Percentiles rank a stretch among this genome's conserved stretches.
These are phyloP conservation scores for Fraxinus cuspidata DNA, from an alignment of 257 asterid species.

Conservation along the genomic window DNA sequence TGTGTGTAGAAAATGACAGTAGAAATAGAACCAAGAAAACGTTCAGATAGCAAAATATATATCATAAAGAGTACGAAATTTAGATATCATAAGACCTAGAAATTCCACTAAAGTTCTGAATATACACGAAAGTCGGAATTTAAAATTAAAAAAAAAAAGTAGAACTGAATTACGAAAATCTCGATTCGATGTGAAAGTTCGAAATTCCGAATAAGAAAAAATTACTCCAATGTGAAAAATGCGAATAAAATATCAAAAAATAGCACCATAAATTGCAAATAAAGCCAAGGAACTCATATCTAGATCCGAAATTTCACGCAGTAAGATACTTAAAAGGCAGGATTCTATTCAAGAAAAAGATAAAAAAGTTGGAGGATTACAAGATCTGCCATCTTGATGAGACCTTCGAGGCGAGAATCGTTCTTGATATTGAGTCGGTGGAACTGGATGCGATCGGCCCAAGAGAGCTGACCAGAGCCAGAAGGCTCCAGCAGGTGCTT, in stretches of 20 bases:
- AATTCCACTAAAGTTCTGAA: constrained; percentile 24
- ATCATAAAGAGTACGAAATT: background rate
- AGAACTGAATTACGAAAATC: too few species aligned
- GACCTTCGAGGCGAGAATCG: constrained; percentile 62
- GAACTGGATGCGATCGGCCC: constrained; percentile 50
- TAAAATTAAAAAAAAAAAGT: too few species aligned
- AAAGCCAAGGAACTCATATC: constrained; percentile 1
- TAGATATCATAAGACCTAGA: constrained; percentile 20
- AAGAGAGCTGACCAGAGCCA: constrained; percentile 15
- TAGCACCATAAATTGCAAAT: background rate
- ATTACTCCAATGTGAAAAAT: background rate
- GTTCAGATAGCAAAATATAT: background rate
- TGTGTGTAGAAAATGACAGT: constrained; percentile 6
- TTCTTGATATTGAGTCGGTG: constrained; percentile 58
- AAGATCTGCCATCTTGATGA: constrained; percentile 59
- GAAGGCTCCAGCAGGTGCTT: constrained; percentile 54
- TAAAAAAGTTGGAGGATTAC: constrained; percentile 16
- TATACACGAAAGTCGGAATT: constrained; percentile 6
- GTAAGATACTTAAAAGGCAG: background rate
- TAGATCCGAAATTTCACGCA: constrained; percentile 27
- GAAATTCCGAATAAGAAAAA: background rate
- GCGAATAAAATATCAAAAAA: background rate
- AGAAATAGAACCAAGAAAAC: background rate
- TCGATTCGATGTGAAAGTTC: background rate
- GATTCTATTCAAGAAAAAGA: background rate